Evolutionary conservation across 208 protist species (phyloP).

Genomic region (Leishmania amazonensis): DNA sequence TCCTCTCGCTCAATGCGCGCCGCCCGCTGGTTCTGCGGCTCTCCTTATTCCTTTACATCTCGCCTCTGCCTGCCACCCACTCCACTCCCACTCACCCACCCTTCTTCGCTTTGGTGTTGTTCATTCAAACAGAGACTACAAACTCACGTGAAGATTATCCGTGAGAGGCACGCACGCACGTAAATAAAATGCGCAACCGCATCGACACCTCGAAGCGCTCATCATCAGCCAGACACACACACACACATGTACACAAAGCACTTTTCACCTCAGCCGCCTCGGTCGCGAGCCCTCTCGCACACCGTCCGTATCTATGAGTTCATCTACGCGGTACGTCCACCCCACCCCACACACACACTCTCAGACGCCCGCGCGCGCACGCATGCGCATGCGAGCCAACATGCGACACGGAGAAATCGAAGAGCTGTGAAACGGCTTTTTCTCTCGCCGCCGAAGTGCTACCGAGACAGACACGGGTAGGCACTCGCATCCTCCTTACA

Average conservation of each 20-base stretch:
- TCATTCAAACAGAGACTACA: not conserved
- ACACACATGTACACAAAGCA: not conserved
- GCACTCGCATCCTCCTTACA: constrained; percentile 23
- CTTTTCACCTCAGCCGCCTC: not conserved
- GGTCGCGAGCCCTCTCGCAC: not conserved
- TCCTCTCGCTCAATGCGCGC: not conserved
- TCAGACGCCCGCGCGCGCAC: not conserved
- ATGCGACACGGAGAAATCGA: not conserved
- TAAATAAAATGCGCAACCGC: not conserved
- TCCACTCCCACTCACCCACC: no score
- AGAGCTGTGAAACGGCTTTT: not conserved
- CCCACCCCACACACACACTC: not conserved
- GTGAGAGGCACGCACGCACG: not conserved
- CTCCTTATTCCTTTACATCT: not conserved
- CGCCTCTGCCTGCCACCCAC: not conserved
- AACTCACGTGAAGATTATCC: not conserved
- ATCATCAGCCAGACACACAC: not conserved
- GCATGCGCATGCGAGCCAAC: not conserved
- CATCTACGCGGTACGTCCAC: not conserved
- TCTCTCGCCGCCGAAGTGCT: not conserved
- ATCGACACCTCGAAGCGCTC: not conserved
- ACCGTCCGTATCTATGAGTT: not conserved
- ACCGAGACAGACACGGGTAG: not conserved
- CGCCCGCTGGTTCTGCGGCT: not conserved
- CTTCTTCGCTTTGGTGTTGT: no score